phyloP scores from a whole-genome alignment of 768 basidiomycete species.

The Flagelloscypha sp. region DNA sequence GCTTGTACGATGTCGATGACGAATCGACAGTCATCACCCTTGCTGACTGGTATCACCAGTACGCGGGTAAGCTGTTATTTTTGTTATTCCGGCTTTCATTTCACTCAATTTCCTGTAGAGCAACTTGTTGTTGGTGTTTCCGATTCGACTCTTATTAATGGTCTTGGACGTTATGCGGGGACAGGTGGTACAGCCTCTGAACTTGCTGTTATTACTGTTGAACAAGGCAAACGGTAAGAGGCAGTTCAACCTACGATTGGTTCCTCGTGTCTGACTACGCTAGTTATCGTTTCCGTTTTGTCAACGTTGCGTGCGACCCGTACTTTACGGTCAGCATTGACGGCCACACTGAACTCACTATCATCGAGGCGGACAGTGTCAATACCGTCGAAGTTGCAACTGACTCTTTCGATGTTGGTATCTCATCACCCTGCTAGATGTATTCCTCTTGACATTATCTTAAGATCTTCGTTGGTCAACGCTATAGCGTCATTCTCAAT shows the following conservation, averaged over 20 bases:
- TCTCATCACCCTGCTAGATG: slow-evolving; percentile 17
- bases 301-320: slow-evolving; percentile 17
- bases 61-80: not conserved
- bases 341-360: slow-evolving; percentile 19
- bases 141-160: slow-evolving; percentile 45
- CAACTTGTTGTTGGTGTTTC: slow-evolving; percentile 8
- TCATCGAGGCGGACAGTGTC: slow-evolving; percentile 34
- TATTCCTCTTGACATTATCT: slow-evolving; percentile 12
- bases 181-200: slow-evolving; percentile 15
- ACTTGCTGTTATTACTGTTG: slow-evolving; percentile 20
- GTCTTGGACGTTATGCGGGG: slow-evolving; percentile 29
- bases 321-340: slow-evolving; percentile 17
- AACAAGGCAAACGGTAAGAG: slow-evolving; percentile 9
- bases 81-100: not conserved
- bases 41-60: slow-evolving; percentile 25
- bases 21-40: slow-evolving; percentile 28
- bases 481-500: slow-evolving; percentile 27
- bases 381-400: slow-evolving; percentile 24
- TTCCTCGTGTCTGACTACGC: slow-evolving; percentile 40
- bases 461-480: slow-evolving; percentile 21
- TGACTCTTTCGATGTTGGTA: slow-evolving; percentile 32
- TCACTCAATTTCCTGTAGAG: not conserved
- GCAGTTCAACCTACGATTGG: slow-evolving; percentile 30
- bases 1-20: slow-evolving; percentile 23
- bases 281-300: slow-evolving; percentile 20